Conservation (phyloP, 1,284 basidiomycete species). For the Dichomitus squalens region DNA sequence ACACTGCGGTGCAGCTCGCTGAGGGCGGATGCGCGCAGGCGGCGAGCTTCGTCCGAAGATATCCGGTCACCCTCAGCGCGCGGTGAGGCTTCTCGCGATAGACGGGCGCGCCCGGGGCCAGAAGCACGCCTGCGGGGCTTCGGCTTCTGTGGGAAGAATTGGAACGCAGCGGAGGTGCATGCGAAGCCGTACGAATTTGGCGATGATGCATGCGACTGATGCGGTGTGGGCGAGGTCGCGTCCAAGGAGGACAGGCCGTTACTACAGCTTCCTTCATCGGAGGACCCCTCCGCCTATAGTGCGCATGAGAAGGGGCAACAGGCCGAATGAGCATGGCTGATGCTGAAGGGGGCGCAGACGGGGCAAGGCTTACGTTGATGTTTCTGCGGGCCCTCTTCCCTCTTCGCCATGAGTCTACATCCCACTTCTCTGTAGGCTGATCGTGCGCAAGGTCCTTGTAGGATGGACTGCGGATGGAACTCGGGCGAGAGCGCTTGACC, state of each 20-base stretch:
- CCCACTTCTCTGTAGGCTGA: conserved; percentile 46
- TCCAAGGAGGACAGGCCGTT: background rate
- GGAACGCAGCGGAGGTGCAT: conserved; percentile 61
- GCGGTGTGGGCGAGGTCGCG: conserved; percentile 22
- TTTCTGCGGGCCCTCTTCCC: conserved; percentile 55
- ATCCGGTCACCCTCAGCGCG: conserved; percentile 17
- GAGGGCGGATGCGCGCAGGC: conserved; percentile 62
- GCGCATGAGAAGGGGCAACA: background rate
- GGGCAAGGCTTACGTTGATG: conserved; percentile 41
- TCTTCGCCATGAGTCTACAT: conserved; percentile 52
- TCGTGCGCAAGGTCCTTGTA: conserved; percentile 38
- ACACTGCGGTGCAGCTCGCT: conserved; percentile 64
- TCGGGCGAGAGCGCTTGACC: conserved; percentile 50
- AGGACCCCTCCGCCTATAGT: conserved; percentile 13
- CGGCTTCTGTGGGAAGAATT: conserved; percentile 44
- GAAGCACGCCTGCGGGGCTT: conserved; percentile 1
- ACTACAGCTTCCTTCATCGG: conserved; percentile 3
- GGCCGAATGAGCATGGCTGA: background rate
- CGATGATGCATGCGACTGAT: conserved; percentile 29
- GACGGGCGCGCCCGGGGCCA: conserved; percentile 10
- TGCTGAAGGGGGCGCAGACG: background rate
- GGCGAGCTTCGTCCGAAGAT: conserved; percentile 41
- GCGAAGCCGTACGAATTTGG: conserved; percentile 41
- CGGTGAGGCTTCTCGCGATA: conserved; percentile 9
- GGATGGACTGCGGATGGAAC: conserved; percentile 36